A percentile compares a stretch with the other conserved stretches of the same genome.
Conservation (phyloP, 345 rosid genomes). For the Eucalyptus dawsonii region DNA sequence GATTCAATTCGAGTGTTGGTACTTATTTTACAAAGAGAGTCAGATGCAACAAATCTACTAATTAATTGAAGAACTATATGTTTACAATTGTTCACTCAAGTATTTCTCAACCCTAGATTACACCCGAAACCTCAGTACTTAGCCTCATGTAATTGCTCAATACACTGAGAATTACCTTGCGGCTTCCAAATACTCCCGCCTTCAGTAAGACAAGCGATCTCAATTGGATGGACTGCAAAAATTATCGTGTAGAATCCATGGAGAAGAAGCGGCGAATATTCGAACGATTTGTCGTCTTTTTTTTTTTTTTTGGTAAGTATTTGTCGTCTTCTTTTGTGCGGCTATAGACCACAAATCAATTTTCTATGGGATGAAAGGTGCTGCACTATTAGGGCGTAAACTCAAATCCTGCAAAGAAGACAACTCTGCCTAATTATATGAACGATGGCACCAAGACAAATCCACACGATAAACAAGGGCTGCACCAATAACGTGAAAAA, state of each 20-base stretch:
- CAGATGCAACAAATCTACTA: background rate
- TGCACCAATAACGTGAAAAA: too few relatives aligned
- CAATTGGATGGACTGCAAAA: background rate
- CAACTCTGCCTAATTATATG: background rate
- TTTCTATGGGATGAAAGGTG: background rate
- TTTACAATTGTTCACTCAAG: background rate
- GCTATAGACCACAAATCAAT: background rate
- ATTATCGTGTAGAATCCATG: background rate
- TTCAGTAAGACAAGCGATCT: background rate
- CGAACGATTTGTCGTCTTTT: background rate
- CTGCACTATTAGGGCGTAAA: background rate
- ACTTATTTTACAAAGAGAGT: background rate
- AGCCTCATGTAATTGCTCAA: background rate
- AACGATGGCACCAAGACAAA: background rate
- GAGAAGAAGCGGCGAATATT: background rate
- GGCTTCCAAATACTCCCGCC: background rate
- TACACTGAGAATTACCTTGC: background rate
- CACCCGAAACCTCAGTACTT: background rate
- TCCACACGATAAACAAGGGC: too few relatives aligned
- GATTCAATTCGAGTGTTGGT: background rate
- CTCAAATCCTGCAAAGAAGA: background rate
- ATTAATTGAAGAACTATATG: background rate
- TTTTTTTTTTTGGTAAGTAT: background rate
- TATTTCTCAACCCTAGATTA: background rate
- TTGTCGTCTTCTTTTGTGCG: background rate